These are phyloP conservation scores for Bipolaris oryzae DNA, from an alignment of 2,329 filamentous ascomycete genomes.

Conservation along the genomic window DNA sequence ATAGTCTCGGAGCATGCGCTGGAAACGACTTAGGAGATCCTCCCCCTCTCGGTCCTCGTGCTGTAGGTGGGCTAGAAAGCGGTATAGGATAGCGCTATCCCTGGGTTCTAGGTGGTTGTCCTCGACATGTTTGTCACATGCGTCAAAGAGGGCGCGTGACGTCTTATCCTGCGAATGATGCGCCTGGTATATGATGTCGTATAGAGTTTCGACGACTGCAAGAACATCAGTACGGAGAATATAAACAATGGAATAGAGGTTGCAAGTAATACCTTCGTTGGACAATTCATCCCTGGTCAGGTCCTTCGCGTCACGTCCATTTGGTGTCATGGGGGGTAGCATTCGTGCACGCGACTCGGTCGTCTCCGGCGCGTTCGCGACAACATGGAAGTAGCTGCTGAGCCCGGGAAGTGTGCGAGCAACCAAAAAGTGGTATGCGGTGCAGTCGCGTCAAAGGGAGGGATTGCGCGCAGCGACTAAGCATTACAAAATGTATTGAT, in stretches of 20 bases:
- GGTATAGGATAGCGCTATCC: slow-evolving; percentile 75
- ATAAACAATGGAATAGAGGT: neutral
- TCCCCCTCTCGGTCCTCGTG: slow-evolving; percentile 31
- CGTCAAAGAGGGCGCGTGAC: slow-evolving; percentile 74
- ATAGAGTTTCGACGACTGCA: slow-evolving; percentile 77
- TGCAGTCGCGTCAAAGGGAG: slow-evolving; percentile 7
- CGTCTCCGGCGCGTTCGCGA: slow-evolving; percentile 48
- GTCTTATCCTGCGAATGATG: slow-evolving; percentile 72
- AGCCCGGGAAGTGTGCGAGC: slow-evolving; percentile 8
- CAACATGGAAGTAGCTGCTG: slow-evolving; percentile 43
- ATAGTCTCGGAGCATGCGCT: slow-evolving; percentile 64
- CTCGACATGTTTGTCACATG: slow-evolving; percentile 78
- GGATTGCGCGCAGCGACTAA: slow-evolving; percentile 20
- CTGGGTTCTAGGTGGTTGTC: slow-evolving; percentile 73
- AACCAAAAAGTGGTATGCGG: slow-evolving; percentile 10
- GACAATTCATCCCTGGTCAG: slow-evolving; percentile 45
- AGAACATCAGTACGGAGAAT: slow-evolving; percentile 13
- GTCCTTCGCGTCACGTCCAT: slow-evolving; percentile 47
- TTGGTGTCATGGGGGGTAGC: slow-evolving; percentile 48
- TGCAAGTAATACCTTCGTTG: slow-evolving; percentile 43
- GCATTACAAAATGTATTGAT: slow-evolving; percentile 33
- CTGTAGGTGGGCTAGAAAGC: slow-evolving; percentile 76
- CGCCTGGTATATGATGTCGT: slow-evolving; percentile 75
- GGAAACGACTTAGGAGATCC: slow-evolving; percentile 71
- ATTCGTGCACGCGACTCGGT: slow-evolving; percentile 49